Evolutionary conservation across 306 rosid species (phyloP).

Genomic region (Sicyos edulis): DNA sequence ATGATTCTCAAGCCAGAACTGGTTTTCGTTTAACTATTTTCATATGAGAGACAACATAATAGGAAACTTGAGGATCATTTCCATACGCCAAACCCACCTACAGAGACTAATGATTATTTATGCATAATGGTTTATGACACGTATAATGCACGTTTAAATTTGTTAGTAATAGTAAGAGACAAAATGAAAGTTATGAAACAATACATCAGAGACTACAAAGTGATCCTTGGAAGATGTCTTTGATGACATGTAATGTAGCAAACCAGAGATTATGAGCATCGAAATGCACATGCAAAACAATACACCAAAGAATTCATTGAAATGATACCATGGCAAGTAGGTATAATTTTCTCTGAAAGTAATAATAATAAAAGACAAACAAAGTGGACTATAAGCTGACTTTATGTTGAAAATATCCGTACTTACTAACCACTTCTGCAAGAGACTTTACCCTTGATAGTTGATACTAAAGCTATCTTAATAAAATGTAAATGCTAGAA

Average conservation of each 20-base stretch:
- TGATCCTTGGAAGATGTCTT: neutral
- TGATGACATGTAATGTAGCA: neutral
- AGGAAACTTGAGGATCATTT: neutral
- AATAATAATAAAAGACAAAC: neutral
- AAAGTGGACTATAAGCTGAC: neutral
- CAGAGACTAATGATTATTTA: neutral
- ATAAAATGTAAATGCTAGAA: neutral
- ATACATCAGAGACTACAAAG: neutral
- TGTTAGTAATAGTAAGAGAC: neutral
- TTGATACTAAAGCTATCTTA: neutral
- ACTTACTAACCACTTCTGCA: neutral
- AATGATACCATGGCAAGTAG: neutral
- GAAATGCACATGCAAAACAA: neutral
- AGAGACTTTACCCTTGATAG: neutral
- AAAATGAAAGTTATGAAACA: neutral
- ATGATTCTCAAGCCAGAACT: neutral
- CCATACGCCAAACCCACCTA: neutral
- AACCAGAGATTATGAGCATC: conserved; percentile 6
- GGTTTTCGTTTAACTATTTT: neutral
- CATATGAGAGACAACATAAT: neutral
- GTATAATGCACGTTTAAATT: neutral
- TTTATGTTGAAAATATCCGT: neutral
- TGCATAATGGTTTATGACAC: neutral
- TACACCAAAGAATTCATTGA: neutral
- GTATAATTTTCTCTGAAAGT: neutral